These are phyloP conservation scores for Amanita subjunquillea DNA, from an alignment of 768 basidiomycete genomes.

Conservation along the genomic window DNA sequence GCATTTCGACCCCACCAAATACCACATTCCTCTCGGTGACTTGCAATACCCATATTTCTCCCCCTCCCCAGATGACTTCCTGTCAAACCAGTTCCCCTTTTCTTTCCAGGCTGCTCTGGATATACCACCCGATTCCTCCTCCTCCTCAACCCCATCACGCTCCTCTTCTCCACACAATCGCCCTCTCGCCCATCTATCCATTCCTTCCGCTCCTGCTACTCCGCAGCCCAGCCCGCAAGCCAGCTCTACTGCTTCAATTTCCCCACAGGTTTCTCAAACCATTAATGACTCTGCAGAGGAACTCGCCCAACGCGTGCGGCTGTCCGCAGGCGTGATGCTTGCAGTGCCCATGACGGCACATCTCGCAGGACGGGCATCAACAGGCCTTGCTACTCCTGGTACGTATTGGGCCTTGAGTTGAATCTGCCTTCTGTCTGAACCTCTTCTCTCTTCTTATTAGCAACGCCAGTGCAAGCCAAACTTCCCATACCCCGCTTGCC, in stretches of 20 bases:
- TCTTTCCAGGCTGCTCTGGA: constrained; percentile 23
- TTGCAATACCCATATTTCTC: constrained; percentile 8
- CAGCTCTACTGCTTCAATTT: constrained; percentile 9
- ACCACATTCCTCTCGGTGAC: constrained; percentile 9
- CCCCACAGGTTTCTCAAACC: constrained; percentile 2
- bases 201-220: constrained; percentile 41
- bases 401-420: constrained; percentile 5
- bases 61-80: constrained; percentile 12
- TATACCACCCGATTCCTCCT: constrained; percentile 11
- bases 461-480: constrained; percentile 18
- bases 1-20: constrained; percentile 32
- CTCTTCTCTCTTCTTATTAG: constrained; percentile 4
- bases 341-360: constrained; percentile 33
- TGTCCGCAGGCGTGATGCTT: constrained; percentile 48
- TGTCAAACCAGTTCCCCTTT: constrained; percentile 26
- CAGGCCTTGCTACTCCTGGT: constrained; percentile 11
- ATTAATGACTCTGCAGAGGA: constrained; percentile 25
- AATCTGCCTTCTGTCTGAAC: neutral
- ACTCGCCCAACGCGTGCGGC: constrained; percentile 37
- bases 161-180: constrained; percentile 22
- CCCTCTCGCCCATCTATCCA: constrained; percentile 45
- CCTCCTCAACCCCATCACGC: constrained; percentile 10
- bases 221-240: constrained; percentile 24
- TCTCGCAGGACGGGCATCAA: constrained; percentile 15
- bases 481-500: constrained; percentile 29